Conservation (phyloP, 176 grass and related monocot species). For the Avena eriantha region DNA sequence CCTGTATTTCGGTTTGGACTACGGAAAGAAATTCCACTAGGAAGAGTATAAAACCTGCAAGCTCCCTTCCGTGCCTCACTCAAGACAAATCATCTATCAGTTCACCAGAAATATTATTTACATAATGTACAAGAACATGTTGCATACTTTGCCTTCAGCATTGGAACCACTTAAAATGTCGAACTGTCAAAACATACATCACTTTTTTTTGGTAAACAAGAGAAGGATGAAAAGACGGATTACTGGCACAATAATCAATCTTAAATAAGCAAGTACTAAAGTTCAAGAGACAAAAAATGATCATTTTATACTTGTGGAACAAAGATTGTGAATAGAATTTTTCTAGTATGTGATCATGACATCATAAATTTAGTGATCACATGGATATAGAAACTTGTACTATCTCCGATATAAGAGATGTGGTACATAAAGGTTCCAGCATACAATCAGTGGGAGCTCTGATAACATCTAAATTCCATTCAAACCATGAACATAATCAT, state of each 20-base stretch:
- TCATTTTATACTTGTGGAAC: background rate
- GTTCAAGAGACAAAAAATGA: background rate
- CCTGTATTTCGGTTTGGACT: background rate
- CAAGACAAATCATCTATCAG: background rate
- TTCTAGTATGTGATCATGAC: background rate
- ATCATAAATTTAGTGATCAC: background rate
- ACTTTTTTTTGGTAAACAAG: background rate
- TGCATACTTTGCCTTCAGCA: background rate
- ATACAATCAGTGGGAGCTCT: slow-evolving; percentile 30
- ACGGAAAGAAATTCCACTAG: background rate
- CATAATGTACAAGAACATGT: background rate
- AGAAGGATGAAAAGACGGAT: slow-evolving; percentile 1
- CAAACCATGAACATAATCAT: slow-evolving; percentile 20
- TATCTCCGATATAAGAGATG: slow-evolving; percentile 17
- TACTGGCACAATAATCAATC: background rate
- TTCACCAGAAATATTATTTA: background rate
- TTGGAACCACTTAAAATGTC: background rate
- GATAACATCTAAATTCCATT: slow-evolving; percentile 13
- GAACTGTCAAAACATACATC: background rate
- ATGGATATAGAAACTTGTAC: background rate
- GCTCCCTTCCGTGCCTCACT: background rate
- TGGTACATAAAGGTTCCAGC: slow-evolving; percentile 27
- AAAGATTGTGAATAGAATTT: slow-evolving; percentile 13
- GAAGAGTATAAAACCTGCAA: background rate
- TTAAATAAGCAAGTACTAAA: slow-evolving; percentile 10